Percentiles rank a stretch among this genome's conserved stretches.
Conservation (phyloP, 345 rosid genomes). For the Eucalyptus tenuipes region DNA sequence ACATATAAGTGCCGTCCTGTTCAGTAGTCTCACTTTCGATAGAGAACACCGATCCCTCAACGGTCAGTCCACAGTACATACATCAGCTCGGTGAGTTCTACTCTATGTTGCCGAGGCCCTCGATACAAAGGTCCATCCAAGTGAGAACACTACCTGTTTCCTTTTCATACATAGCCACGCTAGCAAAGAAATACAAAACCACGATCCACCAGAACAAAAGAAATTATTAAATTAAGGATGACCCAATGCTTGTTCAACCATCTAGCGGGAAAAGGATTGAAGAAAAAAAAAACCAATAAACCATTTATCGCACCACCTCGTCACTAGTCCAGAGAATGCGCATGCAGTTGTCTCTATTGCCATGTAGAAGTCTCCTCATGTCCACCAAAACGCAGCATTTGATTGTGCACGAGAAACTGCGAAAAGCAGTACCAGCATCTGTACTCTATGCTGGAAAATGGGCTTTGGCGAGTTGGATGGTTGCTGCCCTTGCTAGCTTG, state of each 20-base stretch:
- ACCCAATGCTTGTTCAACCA: neutral
- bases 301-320: neutral
- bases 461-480: neutral
- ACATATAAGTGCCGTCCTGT: neutral
- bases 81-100: neutral
- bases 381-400: neutral
- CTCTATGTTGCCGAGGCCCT: neutral
- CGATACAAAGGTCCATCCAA: neutral
- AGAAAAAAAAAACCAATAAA: neutral
- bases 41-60: neutral
- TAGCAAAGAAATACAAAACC: neutral
- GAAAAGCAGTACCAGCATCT: neutral
- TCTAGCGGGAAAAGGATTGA: neutral
- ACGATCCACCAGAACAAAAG: neutral
- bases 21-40: neutral
- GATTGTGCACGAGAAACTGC: neutral
- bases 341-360: neutral
- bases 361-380: neutral
- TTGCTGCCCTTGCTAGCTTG: neutral
- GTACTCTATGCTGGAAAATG: neutral
- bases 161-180: neutral
- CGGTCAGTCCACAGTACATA: neutral
- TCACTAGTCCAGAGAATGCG: neutral
- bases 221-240: neutral
- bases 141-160: neutral